phyloP scores from a whole-genome alignment of 768 basidiomycete genomes.

The Roridomyces roridus region DNA sequence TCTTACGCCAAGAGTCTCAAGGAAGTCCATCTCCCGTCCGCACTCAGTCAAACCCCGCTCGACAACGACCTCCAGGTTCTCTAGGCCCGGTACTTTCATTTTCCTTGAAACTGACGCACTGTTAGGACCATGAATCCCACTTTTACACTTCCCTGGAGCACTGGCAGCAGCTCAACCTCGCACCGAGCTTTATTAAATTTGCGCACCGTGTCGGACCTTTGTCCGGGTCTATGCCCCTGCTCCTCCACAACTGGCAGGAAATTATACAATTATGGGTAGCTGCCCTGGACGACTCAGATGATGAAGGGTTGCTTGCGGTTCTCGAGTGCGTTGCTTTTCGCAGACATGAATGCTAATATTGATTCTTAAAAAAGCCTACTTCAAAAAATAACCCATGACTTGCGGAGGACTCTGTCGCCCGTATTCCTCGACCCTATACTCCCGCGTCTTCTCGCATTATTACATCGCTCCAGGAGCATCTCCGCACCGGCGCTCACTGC shows the following conservation, averaged over 20 bases:
- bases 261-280: constrained; percentile 69
- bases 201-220: constrained; percentile 64
- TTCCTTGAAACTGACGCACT: constrained; percentile 30
- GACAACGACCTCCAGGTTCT: constrained; percentile 65
- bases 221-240: constrained; percentile 77
- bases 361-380: constrained; percentile 56
- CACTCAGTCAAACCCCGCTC: constrained; percentile 58
- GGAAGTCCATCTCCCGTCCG: constrained; percentile 74
- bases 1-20: constrained; percentile 73
- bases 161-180: constrained; percentile 82
- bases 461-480: constrained; percentile 56
- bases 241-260: constrained; percentile 81
- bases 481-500: constrained; percentile 64
- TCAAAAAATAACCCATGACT: constrained; percentile 80
- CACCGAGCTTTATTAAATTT: constrained; percentile 76
- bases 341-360: constrained; percentile 18
- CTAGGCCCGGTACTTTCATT: background rate
- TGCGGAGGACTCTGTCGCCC: constrained; percentile 77
- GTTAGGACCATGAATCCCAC: constrained; percentile 78
- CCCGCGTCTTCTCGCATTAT: constrained; percentile 57
- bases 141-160: constrained; percentile 77
- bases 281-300: constrained; percentile 63
- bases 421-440: constrained; percentile 60
- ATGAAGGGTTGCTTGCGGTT: constrained; percentile 75
- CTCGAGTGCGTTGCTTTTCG: constrained; percentile 64